Evolutionary conservation across 176 grass and related monocot species (phyloP).

Genomic region (Melocanna baccifera): DNA sequence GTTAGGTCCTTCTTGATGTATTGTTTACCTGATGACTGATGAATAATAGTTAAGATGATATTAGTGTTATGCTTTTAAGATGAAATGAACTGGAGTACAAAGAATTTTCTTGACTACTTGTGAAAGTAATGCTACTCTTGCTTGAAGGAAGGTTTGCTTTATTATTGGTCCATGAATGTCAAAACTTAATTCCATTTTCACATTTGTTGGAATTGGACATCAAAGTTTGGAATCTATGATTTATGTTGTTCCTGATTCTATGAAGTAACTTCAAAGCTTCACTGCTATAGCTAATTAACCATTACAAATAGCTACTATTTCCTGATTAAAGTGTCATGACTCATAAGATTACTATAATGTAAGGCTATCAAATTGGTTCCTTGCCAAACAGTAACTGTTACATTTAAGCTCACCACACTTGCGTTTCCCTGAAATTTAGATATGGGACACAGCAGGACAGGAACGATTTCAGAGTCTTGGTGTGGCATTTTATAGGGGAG

Average conservation of each 20-base stretch:
- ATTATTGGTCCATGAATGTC: neutral
- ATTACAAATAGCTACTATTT: neutral
- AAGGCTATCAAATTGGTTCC: neutral
- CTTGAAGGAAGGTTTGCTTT: neutral
- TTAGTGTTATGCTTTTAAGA: neutral
- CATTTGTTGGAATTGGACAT: neutral
- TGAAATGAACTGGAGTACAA: neutral
- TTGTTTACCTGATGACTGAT: neutral
- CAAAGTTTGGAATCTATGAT: neutral
- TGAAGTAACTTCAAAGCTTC: neutral
- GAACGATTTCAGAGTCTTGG: conserved; percentile 97
- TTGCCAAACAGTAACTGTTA: neutral
- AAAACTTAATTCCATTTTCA: neutral
- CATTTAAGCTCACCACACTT: neutral
- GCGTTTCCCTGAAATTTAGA: conserved; percentile 43
- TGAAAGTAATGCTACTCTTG: neutral
- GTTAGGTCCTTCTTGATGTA: neutral
- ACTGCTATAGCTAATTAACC: neutral
- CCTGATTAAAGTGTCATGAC: neutral
- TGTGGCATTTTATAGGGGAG: conserved; percentile 91
- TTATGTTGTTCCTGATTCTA: neutral
- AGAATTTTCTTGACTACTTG: neutral
- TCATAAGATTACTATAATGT: neutral
- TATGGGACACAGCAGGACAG: conserved; percentile 95
- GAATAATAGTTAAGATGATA: neutral